Conservation (phyloP, 345 rosid genomes). For the Trapa incisa region DNA sequence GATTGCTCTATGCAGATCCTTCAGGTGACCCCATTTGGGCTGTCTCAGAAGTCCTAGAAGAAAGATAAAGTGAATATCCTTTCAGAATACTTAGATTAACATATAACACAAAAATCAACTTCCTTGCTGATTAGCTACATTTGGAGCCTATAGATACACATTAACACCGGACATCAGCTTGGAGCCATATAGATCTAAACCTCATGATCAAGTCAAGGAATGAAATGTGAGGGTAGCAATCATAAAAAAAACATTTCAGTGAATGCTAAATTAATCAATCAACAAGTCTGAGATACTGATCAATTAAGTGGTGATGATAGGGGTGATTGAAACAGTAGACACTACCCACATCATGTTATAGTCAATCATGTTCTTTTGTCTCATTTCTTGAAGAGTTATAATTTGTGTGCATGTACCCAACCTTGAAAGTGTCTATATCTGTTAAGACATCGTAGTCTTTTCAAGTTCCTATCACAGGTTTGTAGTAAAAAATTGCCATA, state of each 20-base stretch:
- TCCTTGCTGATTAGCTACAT: neutral
- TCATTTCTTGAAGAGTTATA: neutral
- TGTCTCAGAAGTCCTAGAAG: slow-evolving; percentile 18
- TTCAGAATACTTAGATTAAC: neutral
- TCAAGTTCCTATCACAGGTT: neutral
- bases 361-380: neutral
- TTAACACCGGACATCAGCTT: neutral
- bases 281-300: too few relatives aligned
- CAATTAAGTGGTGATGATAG: too few relatives aligned
- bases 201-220: too few relatives aligned
- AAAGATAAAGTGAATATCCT: neutral
- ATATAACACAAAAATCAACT: neutral
- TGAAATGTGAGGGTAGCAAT: too few relatives aligned
- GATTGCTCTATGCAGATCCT: slow-evolving; percentile 32
- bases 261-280: neutral
- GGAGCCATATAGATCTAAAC: too few relatives aligned
- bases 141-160: neutral
- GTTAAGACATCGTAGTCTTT: neutral
- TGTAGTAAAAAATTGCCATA: neutral
- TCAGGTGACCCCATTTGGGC: slow-evolving; percentile 44
- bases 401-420: neutral
- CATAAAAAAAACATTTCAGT: too few relatives aligned
- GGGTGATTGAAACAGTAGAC: neutral
- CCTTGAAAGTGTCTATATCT: neutral
- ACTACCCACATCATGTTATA: neutral